Evolutionary conservation across 2,329 filamentous ascomycete genomes (phyloP), one percentile per base, ranked within the genome.

Genomic region (Calonectria montana): DNA sequence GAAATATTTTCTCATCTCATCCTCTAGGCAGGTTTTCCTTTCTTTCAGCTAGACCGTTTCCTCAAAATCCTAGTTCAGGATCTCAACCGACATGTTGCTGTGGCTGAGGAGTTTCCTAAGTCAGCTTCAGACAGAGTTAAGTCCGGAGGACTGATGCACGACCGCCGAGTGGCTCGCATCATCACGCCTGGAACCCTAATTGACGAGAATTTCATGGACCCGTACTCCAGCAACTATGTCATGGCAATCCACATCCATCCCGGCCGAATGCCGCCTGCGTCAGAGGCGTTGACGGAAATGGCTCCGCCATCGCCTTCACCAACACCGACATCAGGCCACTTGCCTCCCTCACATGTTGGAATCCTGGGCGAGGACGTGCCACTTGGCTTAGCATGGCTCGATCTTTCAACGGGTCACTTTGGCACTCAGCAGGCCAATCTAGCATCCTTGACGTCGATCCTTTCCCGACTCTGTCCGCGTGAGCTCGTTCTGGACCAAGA

Each of bases 121-220:
- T 89, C 91, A 74, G 87, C 90, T 5, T 87, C 91, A 4, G 91
- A 91, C 68, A 94, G 91, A 83, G 86, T 93, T 75, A 96, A 93
- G 80, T 89, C 91, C 23, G 94, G 94, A 16, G 95, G 94, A 4
- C 85, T 96, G 74, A 88, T 96, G 86, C 97, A 97, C 82, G 94
- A 97, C 81, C 93, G 97, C 29, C 92, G 88, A 76, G 95, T 99
- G 16, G 91, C 94, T 21, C 92, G 97, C 69, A 93, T 99, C 76
- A 91, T 99, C 80, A 98, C 97, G 0, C 95, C 97, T 1, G 97
- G 97, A 23, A 99, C 97, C 1, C 87, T 99, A 66, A 98, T 99
- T 76, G 97, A 99, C 83, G 97, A 99, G 84, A 96, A 95, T 78
- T 99, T 98, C 82, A 95, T 99, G 87, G 94, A 98, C 81, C 94